phyloP scores from a whole-genome alignment of 2,329 filamentous ascomycete genomes.

The Domatiomyces catenatus region DNA sequence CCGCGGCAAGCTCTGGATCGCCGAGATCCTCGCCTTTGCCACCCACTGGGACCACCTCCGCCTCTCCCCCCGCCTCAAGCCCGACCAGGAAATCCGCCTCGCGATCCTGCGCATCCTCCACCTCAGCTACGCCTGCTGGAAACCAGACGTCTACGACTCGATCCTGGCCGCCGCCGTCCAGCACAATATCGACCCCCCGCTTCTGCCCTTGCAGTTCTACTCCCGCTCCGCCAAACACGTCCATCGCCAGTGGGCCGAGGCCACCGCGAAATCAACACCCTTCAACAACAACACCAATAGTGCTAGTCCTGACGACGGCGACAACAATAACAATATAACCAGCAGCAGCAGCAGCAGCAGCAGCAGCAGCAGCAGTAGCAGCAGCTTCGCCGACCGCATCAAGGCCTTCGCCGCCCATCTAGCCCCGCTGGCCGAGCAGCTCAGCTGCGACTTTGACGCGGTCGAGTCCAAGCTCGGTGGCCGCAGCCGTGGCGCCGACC shows the following conservation, averaged over 20 bases:
- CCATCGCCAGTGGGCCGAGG: not conserved
- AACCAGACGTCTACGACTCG: constrained; percentile 9
- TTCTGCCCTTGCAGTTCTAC: not conserved
- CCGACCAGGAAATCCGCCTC: constrained; percentile 1
- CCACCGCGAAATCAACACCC: not conserved
- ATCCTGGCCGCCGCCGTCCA: constrained; percentile 12
- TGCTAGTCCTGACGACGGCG: too few relatives aligned
- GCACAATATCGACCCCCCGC: constrained; percentile 7
- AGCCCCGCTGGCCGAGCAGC: not conserved
- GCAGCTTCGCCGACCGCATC: not conserved
- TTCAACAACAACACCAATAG: not conserved
- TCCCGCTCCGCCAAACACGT: not conserved
- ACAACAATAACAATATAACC: not conserved
- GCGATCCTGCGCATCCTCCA: constrained; percentile 14
- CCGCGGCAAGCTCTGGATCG: constrained; percentile 13
- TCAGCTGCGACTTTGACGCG: not conserved
- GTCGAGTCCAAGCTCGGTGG: not conserved
- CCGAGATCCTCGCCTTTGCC: constrained; percentile 3
- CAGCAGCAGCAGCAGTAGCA: not conserved
- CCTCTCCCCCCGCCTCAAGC: not conserved
- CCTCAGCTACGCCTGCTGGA: constrained; percentile 13
- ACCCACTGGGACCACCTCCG: not conserved
- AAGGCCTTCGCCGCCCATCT: not conserved
- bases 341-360: not conserved
- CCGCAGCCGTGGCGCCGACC: too few relatives aligned